Evolutionary conservation across 306 rosid genomes (phyloP).

Genomic region (Echinosophora koreensis): DNA sequence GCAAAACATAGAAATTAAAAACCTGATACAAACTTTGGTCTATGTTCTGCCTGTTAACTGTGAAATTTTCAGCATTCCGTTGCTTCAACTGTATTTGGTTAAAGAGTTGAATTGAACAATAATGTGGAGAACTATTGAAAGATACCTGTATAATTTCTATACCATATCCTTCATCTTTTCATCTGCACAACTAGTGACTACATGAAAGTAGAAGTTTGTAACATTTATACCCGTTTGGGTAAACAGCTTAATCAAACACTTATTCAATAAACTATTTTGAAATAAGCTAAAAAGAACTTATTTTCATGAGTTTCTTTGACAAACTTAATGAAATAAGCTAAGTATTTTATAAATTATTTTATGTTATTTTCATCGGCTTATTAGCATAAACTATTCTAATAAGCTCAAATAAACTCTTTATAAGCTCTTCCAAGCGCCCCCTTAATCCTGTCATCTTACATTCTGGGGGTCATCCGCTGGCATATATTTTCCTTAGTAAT

Average conservation of each 20-base stretch:
- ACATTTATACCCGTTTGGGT: not conserved
- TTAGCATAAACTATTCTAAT: no score
- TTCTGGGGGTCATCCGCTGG: no score
- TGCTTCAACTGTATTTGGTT: not conserved
- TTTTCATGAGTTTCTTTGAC: no score
- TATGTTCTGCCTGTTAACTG: not conserved
- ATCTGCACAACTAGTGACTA: not conserved
- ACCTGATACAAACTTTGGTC: not conserved
- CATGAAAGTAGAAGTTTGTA: not conserved
- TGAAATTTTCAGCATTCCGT: slow-evolving; percentile 1
- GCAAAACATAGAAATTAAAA: slow-evolving; percentile 1
- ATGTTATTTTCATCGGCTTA: no score
- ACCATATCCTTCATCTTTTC: slow-evolving; percentile 10
- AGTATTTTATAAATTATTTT: no score
- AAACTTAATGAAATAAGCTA: no score
- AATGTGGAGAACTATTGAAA: slow-evolving; percentile 14
- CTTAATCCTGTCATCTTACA: not conserved
- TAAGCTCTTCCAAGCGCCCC: no score
- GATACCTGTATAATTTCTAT: not conserved
- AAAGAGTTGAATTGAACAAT: not conserved
- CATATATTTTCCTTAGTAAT: slow-evolving; percentile 1
- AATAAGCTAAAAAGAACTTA: no score
- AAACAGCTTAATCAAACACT: no score
- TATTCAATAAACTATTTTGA: no score
- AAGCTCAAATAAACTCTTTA: no score